Evolutionary conservation across 192 early-diverging fungal genomes (phyloP).

Genomic region (Umbelopsis sp.): DNA sequence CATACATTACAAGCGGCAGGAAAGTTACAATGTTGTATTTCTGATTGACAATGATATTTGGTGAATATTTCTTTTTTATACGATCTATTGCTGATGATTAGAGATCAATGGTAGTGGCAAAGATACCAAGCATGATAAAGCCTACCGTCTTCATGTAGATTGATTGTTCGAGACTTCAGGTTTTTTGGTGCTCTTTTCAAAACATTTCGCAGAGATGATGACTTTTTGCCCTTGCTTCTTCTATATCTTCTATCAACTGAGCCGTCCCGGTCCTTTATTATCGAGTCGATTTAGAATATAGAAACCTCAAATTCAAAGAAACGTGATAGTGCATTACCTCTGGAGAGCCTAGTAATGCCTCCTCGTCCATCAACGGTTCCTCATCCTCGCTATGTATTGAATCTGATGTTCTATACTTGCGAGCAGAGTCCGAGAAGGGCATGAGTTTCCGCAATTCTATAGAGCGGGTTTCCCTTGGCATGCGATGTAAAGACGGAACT

Average conservation of each 20-base stretch:
- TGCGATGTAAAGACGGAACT: slow-evolving; percentile 7
- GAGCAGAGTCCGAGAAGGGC: slow-evolving; percentile 20
- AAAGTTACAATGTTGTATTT: slow-evolving; percentile 84
- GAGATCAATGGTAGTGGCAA: slow-evolving; percentile 3
- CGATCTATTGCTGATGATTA: slow-evolving; percentile 39
- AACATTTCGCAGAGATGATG: slow-evolving; percentile 3
- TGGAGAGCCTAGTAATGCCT: slow-evolving; percentile 11
- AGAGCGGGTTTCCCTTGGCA: slow-evolving; percentile 29
- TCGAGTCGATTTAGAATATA: not conserved
- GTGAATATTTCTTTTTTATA: slow-evolving; percentile 61
- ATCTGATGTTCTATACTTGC: slow-evolving; percentile 28
- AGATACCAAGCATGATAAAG: not conserved
- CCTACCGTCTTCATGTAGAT: slow-evolving; percentile 48
- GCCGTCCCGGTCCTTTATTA: not conserved
- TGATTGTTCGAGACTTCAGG: slow-evolving; percentile 49
- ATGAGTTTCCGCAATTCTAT: slow-evolving; percentile 31
- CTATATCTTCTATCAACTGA: not conserved
- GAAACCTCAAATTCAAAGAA: not conserved
- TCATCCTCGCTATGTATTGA: slow-evolving; percentile 34
- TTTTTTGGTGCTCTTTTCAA: slow-evolving; percentile 5
- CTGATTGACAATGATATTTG: slow-evolving; percentile 88
- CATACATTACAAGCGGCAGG: slow-evolving; percentile 78
- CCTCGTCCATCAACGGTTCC: slow-evolving; percentile 28
- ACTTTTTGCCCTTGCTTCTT: not conserved
- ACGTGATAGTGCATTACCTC: not conserved